Percentiles rank a stretch among this genome's conserved stretches.
Conservation (phyloP, 495 filamentous ascomycete genomes). For the Hypoxylon crocopeplum region DNA sequence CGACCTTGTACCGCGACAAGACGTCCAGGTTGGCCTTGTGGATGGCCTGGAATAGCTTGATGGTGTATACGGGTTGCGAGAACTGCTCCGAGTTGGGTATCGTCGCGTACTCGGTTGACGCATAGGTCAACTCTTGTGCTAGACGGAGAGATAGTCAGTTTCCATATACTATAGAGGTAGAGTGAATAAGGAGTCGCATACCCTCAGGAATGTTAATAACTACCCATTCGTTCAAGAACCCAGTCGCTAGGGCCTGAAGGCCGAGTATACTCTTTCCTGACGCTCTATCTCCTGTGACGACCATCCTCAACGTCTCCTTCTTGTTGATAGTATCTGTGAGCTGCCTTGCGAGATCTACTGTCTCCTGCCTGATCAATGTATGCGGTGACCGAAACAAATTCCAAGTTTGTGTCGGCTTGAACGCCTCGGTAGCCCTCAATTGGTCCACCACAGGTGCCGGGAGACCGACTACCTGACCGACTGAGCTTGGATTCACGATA, state of each 20-base stretch:
- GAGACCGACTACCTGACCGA: slow-evolving; percentile 72
- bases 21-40: slow-evolving; percentile 73
- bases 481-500: slow-evolving; percentile 59
- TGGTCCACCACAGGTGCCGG: slow-evolving; percentile 74
- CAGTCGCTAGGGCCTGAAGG: slow-evolving; percentile 84
- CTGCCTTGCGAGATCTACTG: slow-evolving; percentile 68
- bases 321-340: slow-evolving; percentile 61
- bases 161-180: neutral
- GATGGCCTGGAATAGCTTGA: slow-evolving; percentile 73
- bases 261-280: slow-evolving; percentile 86
- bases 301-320: slow-evolving; percentile 65
- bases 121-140: slow-evolving; percentile 85
- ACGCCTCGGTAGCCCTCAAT: slow-evolving; percentile 82
- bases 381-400: slow-evolving; percentile 80
- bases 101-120: slow-evolving; percentile 77
- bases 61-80: slow-evolving; percentile 76
- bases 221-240: slow-evolving; percentile 82
- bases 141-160: slow-evolving; percentile 20
- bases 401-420: slow-evolving; percentile 93
- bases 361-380: slow-evolving; percentile 75
- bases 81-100: slow-evolving; percentile 68
- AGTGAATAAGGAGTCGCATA: slow-evolving; percentile 46
- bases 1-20: slow-evolving; percentile 63
- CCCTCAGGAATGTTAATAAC: slow-evolving; percentile 93
- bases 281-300: slow-evolving; percentile 75